Evolutionary conservation across 257 asterid genomes (phyloP).

Genomic region (Capsicum rhomboideum): DNA sequence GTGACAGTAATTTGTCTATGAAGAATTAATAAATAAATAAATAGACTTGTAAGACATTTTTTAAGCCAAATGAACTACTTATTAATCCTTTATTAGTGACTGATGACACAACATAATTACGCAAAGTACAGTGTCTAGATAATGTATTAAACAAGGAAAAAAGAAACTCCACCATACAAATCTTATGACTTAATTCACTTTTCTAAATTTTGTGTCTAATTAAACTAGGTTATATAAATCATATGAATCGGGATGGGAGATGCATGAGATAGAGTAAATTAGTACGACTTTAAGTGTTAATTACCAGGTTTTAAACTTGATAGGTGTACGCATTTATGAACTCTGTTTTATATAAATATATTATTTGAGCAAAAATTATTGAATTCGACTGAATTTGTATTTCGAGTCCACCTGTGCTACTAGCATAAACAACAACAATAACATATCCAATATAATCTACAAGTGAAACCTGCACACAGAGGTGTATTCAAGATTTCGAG

Average conservation of each 20-base stretch:
- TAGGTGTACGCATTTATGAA: no score
- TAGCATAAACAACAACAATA: no score
- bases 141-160: not conserved
- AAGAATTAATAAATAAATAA: not conserved
- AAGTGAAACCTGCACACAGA: no score
- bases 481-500: no score
- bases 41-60: not conserved
- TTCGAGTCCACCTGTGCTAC: no score
- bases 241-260: not conserved
- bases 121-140: not conserved
- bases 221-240: not conserved
- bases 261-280: no score
- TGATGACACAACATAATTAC: not conserved
- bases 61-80: not conserved
- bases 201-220: not conserved
- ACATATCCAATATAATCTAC: no score
- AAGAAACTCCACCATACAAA: not conserved
- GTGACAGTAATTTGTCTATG: not conserved
- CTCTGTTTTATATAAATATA: no score
- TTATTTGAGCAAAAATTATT: no score
- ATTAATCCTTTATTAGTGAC: not conserved
- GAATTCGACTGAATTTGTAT: no score
- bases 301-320: no score
- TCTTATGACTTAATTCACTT: not conserved
- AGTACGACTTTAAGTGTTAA: no score